phyloP scores from a whole-genome alignment of 352 stramenopile species.

The Phytopythium litorale region DNA sequence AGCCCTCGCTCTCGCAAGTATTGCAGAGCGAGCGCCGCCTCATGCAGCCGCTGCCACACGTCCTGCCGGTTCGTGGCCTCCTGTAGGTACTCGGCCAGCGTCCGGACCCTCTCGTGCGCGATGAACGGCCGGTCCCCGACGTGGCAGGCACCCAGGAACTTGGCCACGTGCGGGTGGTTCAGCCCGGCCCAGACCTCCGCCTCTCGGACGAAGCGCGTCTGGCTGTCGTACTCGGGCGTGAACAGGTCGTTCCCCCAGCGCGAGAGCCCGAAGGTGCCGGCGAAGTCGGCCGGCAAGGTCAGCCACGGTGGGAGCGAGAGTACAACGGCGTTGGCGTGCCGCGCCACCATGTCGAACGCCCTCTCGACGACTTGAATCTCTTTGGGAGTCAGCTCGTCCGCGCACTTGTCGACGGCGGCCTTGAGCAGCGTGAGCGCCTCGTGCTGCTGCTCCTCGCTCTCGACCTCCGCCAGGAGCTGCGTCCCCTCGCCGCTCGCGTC shows the following conservation, averaged over 20 bases:
- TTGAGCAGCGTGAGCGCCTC: constrained; percentile 2
- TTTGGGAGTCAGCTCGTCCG: not conserved
- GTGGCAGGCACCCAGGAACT: constrained; percentile 4
- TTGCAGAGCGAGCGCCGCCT: not conserved
- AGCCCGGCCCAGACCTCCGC: not conserved
- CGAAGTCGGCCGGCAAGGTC: not conserved
- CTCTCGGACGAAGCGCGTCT: not conserved
- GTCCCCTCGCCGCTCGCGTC: not conserved
- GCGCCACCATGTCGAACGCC: not conserved
- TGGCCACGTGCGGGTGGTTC: constrained; percentile 5
- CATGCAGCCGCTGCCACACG: not conserved
- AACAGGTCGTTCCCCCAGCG: constrained; percentile 4
- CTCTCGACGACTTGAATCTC: not conserved
- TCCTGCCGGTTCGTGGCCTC: not conserved
- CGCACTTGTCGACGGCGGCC: not conserved
- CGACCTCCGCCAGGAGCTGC: not conserved
- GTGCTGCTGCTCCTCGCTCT: not conserved
- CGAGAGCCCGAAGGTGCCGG: not conserved
- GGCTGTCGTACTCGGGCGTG: not conserved
- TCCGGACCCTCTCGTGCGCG: not conserved
- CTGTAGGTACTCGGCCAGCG: not conserved
- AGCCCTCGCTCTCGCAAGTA: constrained; percentile 1
- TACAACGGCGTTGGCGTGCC: not conserved
- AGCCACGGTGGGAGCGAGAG: not conserved
- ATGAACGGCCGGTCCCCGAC: not conserved